Base-by-base conservation (phyloP, 306 rosid species). In the Urtica urens region DNA sequence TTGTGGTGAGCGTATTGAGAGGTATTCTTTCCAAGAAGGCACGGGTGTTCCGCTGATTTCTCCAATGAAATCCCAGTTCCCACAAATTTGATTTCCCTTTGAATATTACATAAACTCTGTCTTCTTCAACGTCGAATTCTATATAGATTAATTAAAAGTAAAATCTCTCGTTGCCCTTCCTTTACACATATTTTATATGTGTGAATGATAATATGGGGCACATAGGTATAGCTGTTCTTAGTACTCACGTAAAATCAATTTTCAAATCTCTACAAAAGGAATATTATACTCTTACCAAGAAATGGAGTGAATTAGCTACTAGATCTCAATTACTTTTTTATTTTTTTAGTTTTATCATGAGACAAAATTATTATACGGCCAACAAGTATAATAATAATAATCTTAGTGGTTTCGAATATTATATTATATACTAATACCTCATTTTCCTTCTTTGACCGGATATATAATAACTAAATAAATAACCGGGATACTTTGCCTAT, bases 31-130 rank as follows among this genome's bases (percentile, higher is more conserved):
- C 88, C 83, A 35, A 81, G 83, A 54, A 74, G 88, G 83, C 96
- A 86, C 96, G 93, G 93, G 83, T 49, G 78, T 73, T 79, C 95
- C 88, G 88, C 87, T 81, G 79, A 81, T 86, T 76, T 81, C 86
- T 86, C 93, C 95, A 11, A 86, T 64, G 76, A 61, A 77, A 73
- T 59, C 64, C 71, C 74, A 60, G 61, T 70, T 68, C 64, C 58
- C 75, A 55, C 62, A 20, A 50, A 35, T 35, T 35, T 35, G n/a
- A 3, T 53, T n/a, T 9, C 37, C 31, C 33, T 40, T 66, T 63
- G n/a, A 50, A 41, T 52, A 57, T 53, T 22, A 31, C 60, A 43
- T 17, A 30, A 56, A 17, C 51, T 47, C 51, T 28, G 31, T 43
- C 26, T 37, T 47, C 39, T 43, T 43, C 22, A 4, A 46, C 3